These are phyloP conservation scores for Parathielavia hyrcaniae DNA, from an alignment of 495 filamentous ascomycete genomes.

Conservation along the genomic window DNA sequence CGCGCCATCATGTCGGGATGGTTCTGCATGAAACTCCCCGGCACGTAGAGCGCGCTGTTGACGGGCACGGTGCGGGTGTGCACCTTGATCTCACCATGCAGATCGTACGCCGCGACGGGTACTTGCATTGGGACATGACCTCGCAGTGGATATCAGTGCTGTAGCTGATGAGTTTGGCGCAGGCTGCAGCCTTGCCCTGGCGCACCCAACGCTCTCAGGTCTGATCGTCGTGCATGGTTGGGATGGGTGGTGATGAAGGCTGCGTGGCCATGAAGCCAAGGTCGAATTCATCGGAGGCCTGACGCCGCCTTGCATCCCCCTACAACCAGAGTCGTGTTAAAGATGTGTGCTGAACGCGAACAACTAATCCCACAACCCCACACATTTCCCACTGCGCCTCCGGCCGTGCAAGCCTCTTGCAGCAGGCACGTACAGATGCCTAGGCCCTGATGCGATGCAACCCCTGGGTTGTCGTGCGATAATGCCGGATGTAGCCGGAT, in stretches of 20 bases:
- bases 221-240: constrained; percentile 23
- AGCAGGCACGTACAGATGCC: too few relatives aligned
- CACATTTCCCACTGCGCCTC: too few relatives aligned
- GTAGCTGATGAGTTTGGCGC: constrained; percentile 46
- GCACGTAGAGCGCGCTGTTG: constrained; percentile 41
- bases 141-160: constrained; percentile 36
- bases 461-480: not conserved
- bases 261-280: constrained; percentile 3
- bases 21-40: constrained; percentile 44
- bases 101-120: constrained; percentile 40
- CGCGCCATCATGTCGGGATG: not conserved
- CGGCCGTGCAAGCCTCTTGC: too few relatives aligned
- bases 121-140: constrained; percentile 36
- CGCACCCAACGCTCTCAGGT: constrained; percentile 33
- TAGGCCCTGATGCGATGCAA: not conserved
- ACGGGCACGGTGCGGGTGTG: constrained; percentile 45
- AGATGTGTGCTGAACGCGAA: too few relatives aligned
- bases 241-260: constrained; percentile 48
- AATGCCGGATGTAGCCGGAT: too few relatives aligned
- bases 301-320: too few relatives aligned
- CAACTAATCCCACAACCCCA: too few relatives aligned
- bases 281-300: too few relatives aligned
- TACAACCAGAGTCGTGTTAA: too few relatives aligned
- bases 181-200: constrained; percentile 42
- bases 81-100: constrained; percentile 34